Base-by-base conservation (phyloP, 352 stramenopile species). In the Albugo laibachii region DNA sequence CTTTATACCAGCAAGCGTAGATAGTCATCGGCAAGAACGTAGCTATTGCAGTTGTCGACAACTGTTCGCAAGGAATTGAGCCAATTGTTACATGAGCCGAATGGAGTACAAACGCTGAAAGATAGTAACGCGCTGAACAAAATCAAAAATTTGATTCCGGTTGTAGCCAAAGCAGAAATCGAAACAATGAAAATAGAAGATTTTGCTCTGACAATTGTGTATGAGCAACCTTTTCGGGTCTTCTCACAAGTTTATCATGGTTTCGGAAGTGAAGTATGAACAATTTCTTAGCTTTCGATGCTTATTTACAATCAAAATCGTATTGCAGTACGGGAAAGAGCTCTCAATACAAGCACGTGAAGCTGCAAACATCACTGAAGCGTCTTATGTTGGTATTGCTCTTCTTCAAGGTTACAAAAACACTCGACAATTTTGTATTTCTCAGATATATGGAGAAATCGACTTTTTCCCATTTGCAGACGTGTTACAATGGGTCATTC, bases 241-340 rank as follows among this genome's bases (percentile, higher is more conserved):
- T 85, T 88, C 57, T 65, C 79, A 46, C 45, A 65, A 27, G 60
- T 73, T 10, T 88, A 80, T 48, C 57, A 67, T 5, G 72, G 70
- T 0, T 85, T 69, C 46, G 72, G 75, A 20, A 46, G 63, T 0
- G 75, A 84, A 61, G 74, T 83, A 37, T 2, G 53, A 13, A 1
- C 24, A 13, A 5, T 16, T 42, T 48, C 20, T 1, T n/a, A 11
- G 14, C 19, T 20, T 21, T 47, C 8, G 50, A 50, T 24, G 5
- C n/a, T 55, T 12, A n/a, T 55, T 37, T 49, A 3, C n/a, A n/a
- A n/a, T n/a, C n/a, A n/a, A n/a, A n/a, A n/a, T n/a, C n/a, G n/a
- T n/a, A n/a, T n/a, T n/a, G n/a, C 47, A 88, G 73, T 91, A 91
- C 37, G 73, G 61, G 1, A 91, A 91, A 55, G 78, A 88, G 45